phyloP scores from a whole-genome alignment of 129 eudicot genomes.

The Tagetes patula region DNA sequence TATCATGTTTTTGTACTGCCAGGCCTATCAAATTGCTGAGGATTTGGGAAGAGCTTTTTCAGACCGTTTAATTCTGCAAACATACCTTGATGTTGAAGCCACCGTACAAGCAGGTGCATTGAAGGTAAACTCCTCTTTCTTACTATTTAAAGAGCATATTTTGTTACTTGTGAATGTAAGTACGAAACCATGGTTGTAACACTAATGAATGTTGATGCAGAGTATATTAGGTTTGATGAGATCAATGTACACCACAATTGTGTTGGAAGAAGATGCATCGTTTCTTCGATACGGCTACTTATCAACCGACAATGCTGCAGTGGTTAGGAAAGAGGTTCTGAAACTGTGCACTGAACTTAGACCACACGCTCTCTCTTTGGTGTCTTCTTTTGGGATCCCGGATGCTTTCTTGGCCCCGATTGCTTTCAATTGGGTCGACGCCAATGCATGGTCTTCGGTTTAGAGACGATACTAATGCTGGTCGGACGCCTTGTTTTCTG shows the following conservation, averaged over 20 bases:
- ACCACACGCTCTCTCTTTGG: conserved; percentile 87
- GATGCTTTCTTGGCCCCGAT: conserved; percentile 93
- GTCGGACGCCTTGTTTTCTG: background rate
- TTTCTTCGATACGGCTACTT: conserved; percentile 90
- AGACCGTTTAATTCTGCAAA: conserved; percentile 64
- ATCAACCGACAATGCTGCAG: conserved; percentile 67
- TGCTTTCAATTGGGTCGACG: conserved; percentile 92
- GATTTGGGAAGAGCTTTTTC: conserved; percentile 96
- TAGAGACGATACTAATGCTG: conserved; percentile 4
- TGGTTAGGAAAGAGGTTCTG: conserved; percentile 78
- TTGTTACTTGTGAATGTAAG: too few relatives aligned
- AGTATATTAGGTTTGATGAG: conserved; percentile 60
- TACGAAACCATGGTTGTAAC: background rate
- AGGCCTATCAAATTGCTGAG: conserved; percentile 93
- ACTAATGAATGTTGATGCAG: conserved; percentile 44
- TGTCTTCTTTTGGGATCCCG: conserved; percentile 85
- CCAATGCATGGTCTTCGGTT: conserved; percentile 71
- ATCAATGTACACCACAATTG: conserved; percentile 65
- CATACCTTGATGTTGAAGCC: conserved; percentile 75
- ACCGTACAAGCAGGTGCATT: conserved; percentile 52
- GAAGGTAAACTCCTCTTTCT: conserved; percentile 50
- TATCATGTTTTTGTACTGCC: background rate
- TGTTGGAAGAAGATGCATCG: conserved; percentile 82
- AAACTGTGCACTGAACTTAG: conserved; percentile 78
- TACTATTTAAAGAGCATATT: background rate